Conservation (phyloP, 2,329 filamentous ascomycete genomes). For the Drechslerella dactyloides region DNA sequence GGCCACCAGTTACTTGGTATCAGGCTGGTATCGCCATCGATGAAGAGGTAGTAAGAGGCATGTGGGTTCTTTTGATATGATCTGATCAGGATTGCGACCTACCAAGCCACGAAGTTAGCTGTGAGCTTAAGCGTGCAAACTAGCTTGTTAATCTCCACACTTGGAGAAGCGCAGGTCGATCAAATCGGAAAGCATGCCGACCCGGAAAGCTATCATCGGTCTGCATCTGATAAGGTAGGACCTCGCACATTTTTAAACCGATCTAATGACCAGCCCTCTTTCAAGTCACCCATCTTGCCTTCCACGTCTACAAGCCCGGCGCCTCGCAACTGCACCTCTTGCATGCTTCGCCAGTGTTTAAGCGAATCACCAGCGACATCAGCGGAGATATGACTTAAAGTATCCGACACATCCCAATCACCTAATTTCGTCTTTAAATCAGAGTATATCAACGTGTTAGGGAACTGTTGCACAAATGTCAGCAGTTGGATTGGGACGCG, state of each 20-base stretch:
- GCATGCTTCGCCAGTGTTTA: conserved; percentile 36
- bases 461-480: conserved; percentile 38
- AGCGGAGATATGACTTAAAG: conserved; percentile 30
- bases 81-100: conserved; percentile 41
- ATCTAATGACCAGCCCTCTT: conserved; percentile 42
- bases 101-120: not conserved
- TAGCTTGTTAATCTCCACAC: no score
- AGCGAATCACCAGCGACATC: conserved; percentile 24
- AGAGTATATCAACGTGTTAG: conserved; percentile 33
- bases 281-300: conserved; percentile 43
- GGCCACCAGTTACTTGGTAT: conserved; percentile 46
- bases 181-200: no score
- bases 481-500: conserved; percentile 36
- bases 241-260: conserved; percentile 49
- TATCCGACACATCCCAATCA: conserved; percentile 26
- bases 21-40: conserved; percentile 44
- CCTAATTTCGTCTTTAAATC: conserved; percentile 43
- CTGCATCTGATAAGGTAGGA: no score
- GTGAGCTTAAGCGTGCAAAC: not conserved
- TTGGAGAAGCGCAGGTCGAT: no score
- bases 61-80: conserved; percentile 39
- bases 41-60: conserved; percentile 44
- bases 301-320: conserved; percentile 24
- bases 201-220: no score
- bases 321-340: conserved; percentile 28